Conservation (phyloP, 2,329 filamentous ascomycete species). For the Aspergillus novoparasiticus region DNA sequence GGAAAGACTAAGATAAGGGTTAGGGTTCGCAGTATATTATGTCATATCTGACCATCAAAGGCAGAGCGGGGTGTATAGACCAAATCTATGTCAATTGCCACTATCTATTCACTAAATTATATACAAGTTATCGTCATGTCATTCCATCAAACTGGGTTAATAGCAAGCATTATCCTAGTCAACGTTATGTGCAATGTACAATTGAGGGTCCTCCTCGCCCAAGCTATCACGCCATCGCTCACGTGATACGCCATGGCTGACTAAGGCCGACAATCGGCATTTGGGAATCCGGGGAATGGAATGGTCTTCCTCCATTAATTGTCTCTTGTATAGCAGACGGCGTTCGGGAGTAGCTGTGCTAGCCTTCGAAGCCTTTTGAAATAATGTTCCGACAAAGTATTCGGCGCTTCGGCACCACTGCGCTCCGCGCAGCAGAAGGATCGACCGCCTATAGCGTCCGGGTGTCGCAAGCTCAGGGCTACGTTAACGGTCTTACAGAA, state of each 20-base stretch:
- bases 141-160: neutral
- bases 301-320: slow-evolving; percentile 3
- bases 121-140: neutral
- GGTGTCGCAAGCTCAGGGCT: slow-evolving; percentile 77
- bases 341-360: slow-evolving; percentile 3
- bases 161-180: neutral
- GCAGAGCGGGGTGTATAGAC: neutral
- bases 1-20: slow-evolving; percentile 39
- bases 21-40: slow-evolving; percentile 17
- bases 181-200: neutral
- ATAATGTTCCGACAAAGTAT: slow-evolving; percentile 71
- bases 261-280: slow-evolving; percentile 29
- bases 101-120: neutral
- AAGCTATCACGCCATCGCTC: slow-evolving; percentile 21
- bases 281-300: slow-evolving; percentile 8
- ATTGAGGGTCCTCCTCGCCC: neutral
- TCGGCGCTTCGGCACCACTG: slow-evolving; percentile 67
- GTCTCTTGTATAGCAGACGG: slow-evolving; percentile 1
- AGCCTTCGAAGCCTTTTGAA: slow-evolving; percentile 17
- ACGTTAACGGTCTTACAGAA: slow-evolving; percentile 77
- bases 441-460: slow-evolving; percentile 65
- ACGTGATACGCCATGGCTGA: slow-evolving; percentile 23
- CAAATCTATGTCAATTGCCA: neutral
- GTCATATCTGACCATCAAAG: neutral
- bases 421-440: slow-evolving; percentile 56